phyloP scores from a whole-genome alignment of 169 alveolate genomes.

The Nephromyces sp. region DNA sequence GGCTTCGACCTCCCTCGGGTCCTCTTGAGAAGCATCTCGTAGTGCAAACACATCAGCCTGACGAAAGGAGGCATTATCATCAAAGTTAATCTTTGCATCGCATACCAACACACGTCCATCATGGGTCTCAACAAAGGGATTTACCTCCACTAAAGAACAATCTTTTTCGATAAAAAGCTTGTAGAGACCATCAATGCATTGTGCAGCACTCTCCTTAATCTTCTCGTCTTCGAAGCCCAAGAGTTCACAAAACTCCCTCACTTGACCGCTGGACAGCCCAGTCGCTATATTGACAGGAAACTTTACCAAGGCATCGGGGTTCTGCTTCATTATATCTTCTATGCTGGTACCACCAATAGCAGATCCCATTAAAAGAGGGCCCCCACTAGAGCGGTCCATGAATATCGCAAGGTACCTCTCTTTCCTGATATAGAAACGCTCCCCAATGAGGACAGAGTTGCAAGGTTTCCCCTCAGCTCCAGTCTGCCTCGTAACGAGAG shows the following conservation, averaged over 20 bases:
- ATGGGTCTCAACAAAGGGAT: constrained; percentile 79
- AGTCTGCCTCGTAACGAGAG: constrained; percentile 47
- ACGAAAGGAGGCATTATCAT: constrained; percentile 89
- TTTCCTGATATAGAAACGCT: constrained; percentile 37
- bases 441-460: constrained; percentile 26
- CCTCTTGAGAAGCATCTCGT: constrained; percentile 45
- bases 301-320: constrained; percentile 56
- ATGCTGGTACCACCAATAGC: constrained; percentile 72
- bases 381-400: constrained; percentile 80
- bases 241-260: constrained; percentile 33
- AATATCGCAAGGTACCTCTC: constrained; percentile 84
- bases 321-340: constrained; percentile 60
- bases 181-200: constrained; percentile 40
- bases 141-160: constrained; percentile 85
- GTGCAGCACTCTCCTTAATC: constrained; percentile 13
- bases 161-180: constrained; percentile 73
- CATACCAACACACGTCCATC: constrained; percentile 77
- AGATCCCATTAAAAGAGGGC: constrained; percentile 54
- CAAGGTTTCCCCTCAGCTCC: constrained; percentile 46
- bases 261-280: constrained; percentile 22
- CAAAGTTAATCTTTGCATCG: constrained; percentile 87
- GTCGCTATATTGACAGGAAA: constrained; percentile 52
- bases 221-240: constrained; percentile 38
- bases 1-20: constrained; percentile 80
- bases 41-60: constrained; percentile 57